Evolutionary conservation across 441 rosid genomes (phyloP).

Genomic region (Eruca vesicaria): DNA sequence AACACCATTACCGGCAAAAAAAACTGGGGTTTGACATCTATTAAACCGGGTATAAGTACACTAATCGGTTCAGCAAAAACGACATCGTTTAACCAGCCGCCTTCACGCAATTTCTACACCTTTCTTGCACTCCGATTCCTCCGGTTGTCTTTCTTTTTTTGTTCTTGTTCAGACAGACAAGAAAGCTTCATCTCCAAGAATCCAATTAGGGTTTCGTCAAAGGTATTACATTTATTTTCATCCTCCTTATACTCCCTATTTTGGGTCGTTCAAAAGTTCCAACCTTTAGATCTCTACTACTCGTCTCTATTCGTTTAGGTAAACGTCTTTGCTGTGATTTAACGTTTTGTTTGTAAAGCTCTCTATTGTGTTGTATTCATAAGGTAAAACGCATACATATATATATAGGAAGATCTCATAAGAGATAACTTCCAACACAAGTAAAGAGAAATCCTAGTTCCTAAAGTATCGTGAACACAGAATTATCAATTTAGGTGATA

Average conservation of each 20-base stretch:
- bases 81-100: neutral
- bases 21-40: neutral
- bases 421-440: too few species aligned
- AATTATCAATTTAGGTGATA: too few species aligned
- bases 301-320: too few species aligned
- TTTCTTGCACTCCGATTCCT: neutral
- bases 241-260: neutral
- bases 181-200: conserved; percentile 5
- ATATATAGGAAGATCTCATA: too few species aligned
- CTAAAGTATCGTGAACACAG: too few species aligned
- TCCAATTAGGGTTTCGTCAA: conserved; percentile 20
- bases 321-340: too few species aligned
- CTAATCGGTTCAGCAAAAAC: neutral
- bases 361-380: too few species aligned
- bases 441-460: too few species aligned
- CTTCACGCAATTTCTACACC: neutral
- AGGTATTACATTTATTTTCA: neutral
- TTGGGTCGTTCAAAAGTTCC: neutral
- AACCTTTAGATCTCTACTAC: neutral
- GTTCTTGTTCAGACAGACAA: neutral
- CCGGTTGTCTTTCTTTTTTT: neutral
- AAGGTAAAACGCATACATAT: too few species aligned
- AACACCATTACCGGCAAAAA: neutral
- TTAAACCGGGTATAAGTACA: neutral
- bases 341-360: too few species aligned